Base-by-base conservation (phyloP, 192 early-diverging fungal species). In the Gaertneriomyces sp. region DNA sequence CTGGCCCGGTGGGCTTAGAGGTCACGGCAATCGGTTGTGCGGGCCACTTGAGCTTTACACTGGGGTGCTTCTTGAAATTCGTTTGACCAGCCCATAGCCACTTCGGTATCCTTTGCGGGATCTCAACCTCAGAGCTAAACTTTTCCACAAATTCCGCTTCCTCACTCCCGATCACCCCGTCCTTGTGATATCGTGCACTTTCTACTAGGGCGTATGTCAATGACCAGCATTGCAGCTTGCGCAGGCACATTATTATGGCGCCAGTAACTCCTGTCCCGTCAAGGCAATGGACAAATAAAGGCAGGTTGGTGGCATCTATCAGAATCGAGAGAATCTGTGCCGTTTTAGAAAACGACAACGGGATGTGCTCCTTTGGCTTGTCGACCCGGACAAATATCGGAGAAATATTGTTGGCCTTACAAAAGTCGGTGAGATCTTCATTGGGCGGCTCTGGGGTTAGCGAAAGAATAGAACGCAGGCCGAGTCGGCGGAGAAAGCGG, bases 151-250 rank as follows among this genome's bases (percentile, higher is more conserved):
- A 92, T 62, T 88, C 88, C 14, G 77, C 77, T 50, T 87, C 89
- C 61, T 91, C 91, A 6, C 85, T 76, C 14, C 82, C 80, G 20
- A 88, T 78, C 6, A 85, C 66, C 42, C 66, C 75, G 49, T 83
- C 79, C 44, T 71, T 68, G 25, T 71, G 42, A 62, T 70, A 84
- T 25, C 75, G 61, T n/a, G 70, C 49, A 33, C 72, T 52, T 61
- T 79, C 53, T 12, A 49, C 65, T 41, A 46, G 11, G 12, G 83
- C 79, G 19, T 83, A 84, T 7, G 89, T 78, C 33, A 86, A 68
- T 9, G 84, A 87, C 95, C 95, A 98, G 65, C 90, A 82, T 79
- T 96, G 92, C 49, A 98, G 71, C 63, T 92, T 95, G 42, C 96
- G 83, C 63, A 98, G 63, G 70, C 91, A 93, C 67, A 90, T 87